Evolutionary conservation across 805 yeast genomes (phyloP), one percentile per base, ranked within the genome.

Genomic region (Candida ficus): DNA sequence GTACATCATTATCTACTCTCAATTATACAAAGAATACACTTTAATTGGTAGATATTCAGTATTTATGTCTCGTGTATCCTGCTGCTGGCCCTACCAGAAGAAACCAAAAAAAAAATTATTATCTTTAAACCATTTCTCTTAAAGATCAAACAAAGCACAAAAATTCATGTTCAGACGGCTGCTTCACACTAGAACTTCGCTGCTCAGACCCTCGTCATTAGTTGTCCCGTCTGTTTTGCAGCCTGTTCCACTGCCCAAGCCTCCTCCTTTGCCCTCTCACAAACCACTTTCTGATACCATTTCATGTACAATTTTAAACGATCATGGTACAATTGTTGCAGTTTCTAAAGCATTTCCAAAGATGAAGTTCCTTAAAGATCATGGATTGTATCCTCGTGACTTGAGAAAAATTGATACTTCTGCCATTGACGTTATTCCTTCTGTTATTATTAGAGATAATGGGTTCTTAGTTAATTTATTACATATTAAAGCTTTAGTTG

Each of bases 401-500:
- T 65, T 90, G 47, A 64, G 97, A 23, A 89, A 86, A 55, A 82
- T 90, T 38, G 96, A 56, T 63, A 73, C 70, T 42, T 83, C 85
- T 26, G 71, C 80, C 20, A 70, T 83, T 40, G 95, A 88, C 60
- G 86, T 91, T 17, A 90, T 90, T 4, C 99, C 99, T 0, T 78
- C 88, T 16, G 83, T 93, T 34, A 80, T 90, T 44, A 88, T 89
- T 18, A 73, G 97, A 44, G 77, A 77, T 46, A 39, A 76, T 64
- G 83, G 95, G 38, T 84, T 91, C 16, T 66, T 93, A 39, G 78
- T 93, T 36, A 90, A 89, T 57, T 63, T 93, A 54, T 64, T 93
- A 29, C 93, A 90, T 58, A 88, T 93, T 37, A 83, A 93, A 49
- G 98, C 97, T 1, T 69, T 93, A 35, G 77, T 93, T n/a, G 85